Conservation (phyloP, 164 flowering plant genomes). For the Liquidambar formosana region DNA sequence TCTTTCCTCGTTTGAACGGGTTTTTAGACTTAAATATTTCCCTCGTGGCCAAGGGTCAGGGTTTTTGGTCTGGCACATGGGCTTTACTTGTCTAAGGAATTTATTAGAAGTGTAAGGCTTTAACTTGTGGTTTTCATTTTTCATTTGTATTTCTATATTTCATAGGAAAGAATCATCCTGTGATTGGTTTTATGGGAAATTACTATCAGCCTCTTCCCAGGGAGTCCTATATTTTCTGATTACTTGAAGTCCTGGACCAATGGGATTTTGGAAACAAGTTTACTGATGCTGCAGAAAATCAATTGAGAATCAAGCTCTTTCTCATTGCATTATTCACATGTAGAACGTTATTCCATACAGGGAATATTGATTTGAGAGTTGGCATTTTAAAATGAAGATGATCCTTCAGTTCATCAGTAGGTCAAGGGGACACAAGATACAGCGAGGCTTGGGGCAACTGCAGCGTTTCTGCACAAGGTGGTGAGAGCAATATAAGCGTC, state of each 20-base stretch:
- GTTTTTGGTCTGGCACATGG: slow-evolving; percentile 29
- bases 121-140: slow-evolving; percentile 14
- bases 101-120: slow-evolving; percentile 7
- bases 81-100: slow-evolving; percentile 14
- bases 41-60: slow-evolving; percentile 17
- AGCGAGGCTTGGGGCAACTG: too few relatives aligned
- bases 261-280: not conserved
- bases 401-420: too few relatives aligned
- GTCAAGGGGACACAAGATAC: too few relatives aligned
- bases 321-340: too few relatives aligned
- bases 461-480: too few relatives aligned
- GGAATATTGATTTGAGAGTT: too few relatives aligned
- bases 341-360: too few relatives aligned
- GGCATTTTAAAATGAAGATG: too few relatives aligned
- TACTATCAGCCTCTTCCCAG: not conserved
- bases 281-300: too few relatives aligned
- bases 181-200: slow-evolving; percentile 2
- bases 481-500: too few relatives aligned
- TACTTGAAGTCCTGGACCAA: not conserved
- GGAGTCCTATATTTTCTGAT: not conserved
- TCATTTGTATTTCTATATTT: slow-evolving; percentile 15
- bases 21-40: slow-evolving; percentile 4
- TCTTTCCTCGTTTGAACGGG: not conserved
- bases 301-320: too few relatives aligned
- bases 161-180: slow-evolving; percentile 3